Conservation (phyloP, 768 basidiomycete species). For the Pisolithus marmoratus region DNA sequence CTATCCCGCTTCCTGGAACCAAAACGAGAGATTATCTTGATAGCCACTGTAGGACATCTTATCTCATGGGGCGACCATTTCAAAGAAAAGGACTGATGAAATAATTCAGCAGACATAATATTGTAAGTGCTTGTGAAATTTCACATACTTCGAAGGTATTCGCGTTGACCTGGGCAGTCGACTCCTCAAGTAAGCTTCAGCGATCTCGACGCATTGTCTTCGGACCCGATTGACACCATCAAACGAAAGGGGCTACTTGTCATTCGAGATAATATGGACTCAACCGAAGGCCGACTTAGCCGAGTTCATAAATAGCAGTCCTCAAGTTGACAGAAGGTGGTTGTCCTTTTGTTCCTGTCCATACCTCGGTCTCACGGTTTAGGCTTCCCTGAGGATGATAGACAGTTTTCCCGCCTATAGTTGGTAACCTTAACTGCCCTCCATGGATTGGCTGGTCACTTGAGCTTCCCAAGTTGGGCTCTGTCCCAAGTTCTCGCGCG, state of each 20-base stretch:
- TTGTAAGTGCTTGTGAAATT: conserved; percentile 30
- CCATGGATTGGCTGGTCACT: background rate
- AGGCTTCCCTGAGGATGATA: conserved; percentile 54
- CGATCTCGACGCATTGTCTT: conserved; percentile 42
- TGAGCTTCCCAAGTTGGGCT: conserved; percentile 34
- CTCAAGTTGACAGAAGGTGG: conserved; percentile 50
- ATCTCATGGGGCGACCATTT: conserved; percentile 56
- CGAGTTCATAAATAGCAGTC: conserved; percentile 53
- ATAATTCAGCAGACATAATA: conserved; percentile 42
- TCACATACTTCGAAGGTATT: background rate
- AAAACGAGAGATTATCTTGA: conserved; percentile 50
- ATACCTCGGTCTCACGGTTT: background rate
- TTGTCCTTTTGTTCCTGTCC: background rate
- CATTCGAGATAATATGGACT: conserved; percentile 55
- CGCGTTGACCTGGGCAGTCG: conserved; percentile 31
- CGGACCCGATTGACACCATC: conserved; percentile 44
- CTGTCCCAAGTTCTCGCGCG: conserved; percentile 61
- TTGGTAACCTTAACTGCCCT: conserved; percentile 24
- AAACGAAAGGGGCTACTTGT: conserved; percentile 54
- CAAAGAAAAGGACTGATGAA: conserved; percentile 36
- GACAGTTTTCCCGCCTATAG: conserved; percentile 74
- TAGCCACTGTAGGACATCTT: conserved; percentile 42
- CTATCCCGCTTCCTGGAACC: conserved; percentile 47
- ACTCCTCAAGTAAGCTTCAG: conserved; percentile 59
- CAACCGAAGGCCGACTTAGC: conserved; percentile 46